Evolutionary conservation across 805 yeast genomes (phyloP).

Genomic region (Yarrowia sp.): DNA sequence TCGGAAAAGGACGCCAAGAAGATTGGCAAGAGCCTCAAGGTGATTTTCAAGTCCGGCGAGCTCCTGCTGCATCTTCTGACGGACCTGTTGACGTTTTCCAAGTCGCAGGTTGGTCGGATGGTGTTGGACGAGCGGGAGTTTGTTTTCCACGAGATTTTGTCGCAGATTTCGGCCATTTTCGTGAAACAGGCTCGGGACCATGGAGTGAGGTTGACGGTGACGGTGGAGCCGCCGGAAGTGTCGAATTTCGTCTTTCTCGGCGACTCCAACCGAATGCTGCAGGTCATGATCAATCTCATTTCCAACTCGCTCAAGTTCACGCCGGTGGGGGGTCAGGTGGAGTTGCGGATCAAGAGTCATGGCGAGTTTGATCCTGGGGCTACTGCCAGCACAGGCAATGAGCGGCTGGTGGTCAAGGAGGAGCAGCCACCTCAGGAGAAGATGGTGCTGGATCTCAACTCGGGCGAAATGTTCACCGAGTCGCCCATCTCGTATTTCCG

Average conservation of each 20-base stretch:
- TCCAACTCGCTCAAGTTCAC: slow-evolving; percentile 90
- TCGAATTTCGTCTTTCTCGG: slow-evolving; percentile 66
- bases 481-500: slow-evolving; percentile 11
- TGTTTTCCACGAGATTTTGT: slow-evolving; percentile 66
- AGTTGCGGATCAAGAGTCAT: slow-evolving; percentile 23
- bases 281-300: slow-evolving; percentile 84
- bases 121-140: slow-evolving; percentile 77
- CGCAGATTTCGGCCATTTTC: slow-evolving; percentile 78
- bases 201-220: slow-evolving; percentile 62
- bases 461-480: slow-evolving; percentile 15
- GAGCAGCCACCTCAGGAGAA: background rate
- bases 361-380: slow-evolving; percentile 24
- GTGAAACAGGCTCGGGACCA: slow-evolving; percentile 53
- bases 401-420: slow-evolving; percentile 11
- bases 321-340: slow-evolving; percentile 48
- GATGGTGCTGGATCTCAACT: slow-evolving; percentile 14
- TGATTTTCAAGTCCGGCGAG: slow-evolving; percentile 88
- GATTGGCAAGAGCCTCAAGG: slow-evolving; percentile 66
- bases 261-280: slow-evolving; percentile 83
- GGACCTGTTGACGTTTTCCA: slow-evolving; percentile 83
- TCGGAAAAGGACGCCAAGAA: slow-evolving; percentile 68
- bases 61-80: slow-evolving; percentile 81
- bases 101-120: slow-evolving; percentile 80
- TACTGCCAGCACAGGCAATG: slow-evolving; percentile 14
- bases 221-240: slow-evolving; percentile 50